phyloP scores from a whole-genome alignment of 768 basidiomycete genomes.

The Pleurotus cornucopiae region DNA sequence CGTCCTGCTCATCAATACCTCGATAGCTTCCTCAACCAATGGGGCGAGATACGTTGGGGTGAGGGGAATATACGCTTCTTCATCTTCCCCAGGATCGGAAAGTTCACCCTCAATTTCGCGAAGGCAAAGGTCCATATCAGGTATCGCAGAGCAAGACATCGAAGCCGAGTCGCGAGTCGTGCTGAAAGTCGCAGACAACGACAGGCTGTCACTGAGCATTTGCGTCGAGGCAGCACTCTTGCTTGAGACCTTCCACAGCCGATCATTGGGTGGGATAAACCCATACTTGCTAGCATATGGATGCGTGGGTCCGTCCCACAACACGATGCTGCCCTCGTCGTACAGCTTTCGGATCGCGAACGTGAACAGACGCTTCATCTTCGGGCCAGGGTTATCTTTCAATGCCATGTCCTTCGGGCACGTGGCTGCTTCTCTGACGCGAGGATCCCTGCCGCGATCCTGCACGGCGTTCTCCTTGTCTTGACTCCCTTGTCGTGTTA shows the following conservation, averaged over 20 bases:
- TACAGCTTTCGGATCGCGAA: constrained; percentile 62
- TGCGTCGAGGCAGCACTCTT: neutral
- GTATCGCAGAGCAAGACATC: neutral
- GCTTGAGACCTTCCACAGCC: constrained; percentile 45
- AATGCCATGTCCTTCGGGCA: constrained; percentile 17
- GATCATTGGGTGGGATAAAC: constrained; percentile 19
- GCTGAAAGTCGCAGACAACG: neutral
- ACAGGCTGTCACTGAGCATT: neutral
- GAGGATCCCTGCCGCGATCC: neutral
- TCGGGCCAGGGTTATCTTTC: constrained; percentile 20
- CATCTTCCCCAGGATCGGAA: constrained; percentile 57
- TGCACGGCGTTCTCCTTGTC: neutral
- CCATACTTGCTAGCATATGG: constrained; percentile 19
- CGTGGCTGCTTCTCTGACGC: neutral
- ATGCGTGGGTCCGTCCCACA: constrained; percentile 65
- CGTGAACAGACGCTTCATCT: constrained; percentile 66
- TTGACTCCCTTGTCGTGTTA: constrained; percentile 4
- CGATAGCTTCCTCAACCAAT: constrained; percentile 43
- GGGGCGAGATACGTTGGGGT: constrained; percentile 45
- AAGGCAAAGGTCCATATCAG: constrained; percentile 17
- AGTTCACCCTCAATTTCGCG: constrained; percentile 40
- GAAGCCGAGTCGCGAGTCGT: neutral
- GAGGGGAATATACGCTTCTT: constrained; percentile 67
- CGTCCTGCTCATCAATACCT: constrained; percentile 21
- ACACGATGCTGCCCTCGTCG: constrained; percentile 68